Evolutionary conservation across 306 rosid species (phyloP).

Genomic region (Casuarina equisetifolia): DNA sequence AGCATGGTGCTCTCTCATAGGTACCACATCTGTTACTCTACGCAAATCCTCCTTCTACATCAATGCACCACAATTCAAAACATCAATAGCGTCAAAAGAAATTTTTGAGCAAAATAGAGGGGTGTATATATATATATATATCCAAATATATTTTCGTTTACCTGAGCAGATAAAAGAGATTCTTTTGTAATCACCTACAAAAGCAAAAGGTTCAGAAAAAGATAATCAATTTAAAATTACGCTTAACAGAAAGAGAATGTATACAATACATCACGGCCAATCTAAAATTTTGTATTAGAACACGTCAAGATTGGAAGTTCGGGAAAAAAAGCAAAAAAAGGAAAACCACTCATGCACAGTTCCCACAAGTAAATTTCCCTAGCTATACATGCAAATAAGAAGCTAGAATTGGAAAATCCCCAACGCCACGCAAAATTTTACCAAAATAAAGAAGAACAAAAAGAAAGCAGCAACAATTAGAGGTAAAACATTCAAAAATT

Average conservation of each 20-base stretch:
- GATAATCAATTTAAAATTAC: conserved; percentile 10
- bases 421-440: too few species aligned
- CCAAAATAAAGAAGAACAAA: too few species aligned
- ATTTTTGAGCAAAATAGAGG: neutral
- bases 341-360: too few species aligned
- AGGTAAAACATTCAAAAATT: neutral
- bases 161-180: conserved; percentile 84
- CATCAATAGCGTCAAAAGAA: conserved; percentile 19
- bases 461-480: neutral
- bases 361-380: neutral
- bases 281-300: neutral
- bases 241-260: neutral
- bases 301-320: neutral
- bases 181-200: conserved; percentile 77
- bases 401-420: neutral
- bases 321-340: too few species aligned
- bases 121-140: too few species aligned
- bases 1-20: conserved; percentile 75
- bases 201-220: conserved; percentile 17
- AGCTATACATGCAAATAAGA: neutral
- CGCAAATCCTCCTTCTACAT: conserved; percentile 83
- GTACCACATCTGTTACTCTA: conserved; percentile 76
- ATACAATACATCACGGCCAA: neutral
- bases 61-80: conserved; percentile 22
- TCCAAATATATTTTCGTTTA: conserved; percentile 9